Conservation (phyloP, 768 basidiomycete genomes). For the Russula virescens region DNA sequence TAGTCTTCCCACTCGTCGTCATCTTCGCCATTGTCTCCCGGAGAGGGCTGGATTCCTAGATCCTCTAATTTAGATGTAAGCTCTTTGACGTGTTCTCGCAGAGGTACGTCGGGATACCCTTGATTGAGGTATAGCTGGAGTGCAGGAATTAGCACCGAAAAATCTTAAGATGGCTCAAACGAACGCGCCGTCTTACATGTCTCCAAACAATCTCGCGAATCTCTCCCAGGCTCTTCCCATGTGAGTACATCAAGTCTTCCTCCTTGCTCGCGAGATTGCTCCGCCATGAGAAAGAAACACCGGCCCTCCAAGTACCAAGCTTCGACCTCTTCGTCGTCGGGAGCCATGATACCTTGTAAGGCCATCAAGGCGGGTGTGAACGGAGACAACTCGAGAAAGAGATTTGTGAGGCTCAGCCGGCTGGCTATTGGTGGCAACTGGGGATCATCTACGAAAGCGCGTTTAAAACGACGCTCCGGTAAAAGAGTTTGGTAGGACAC, state of each 20-base stretch:
- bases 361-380: slow-evolving; percentile 70
- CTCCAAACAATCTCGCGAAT: slow-evolving; percentile 75
- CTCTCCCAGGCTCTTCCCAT: slow-evolving; percentile 74
- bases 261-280: slow-evolving; percentile 56
- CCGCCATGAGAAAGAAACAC: slow-evolving; percentile 83
- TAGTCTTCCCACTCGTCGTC: slow-evolving; percentile 57
- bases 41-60: slow-evolving; percentile 58
- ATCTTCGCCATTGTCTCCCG: slow-evolving; percentile 49
- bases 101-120: slow-evolving; percentile 66
- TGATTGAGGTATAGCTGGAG: slow-evolving; percentile 65
- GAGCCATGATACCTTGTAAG: slow-evolving; percentile 69
- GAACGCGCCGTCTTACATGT: slow-evolving; percentile 68
- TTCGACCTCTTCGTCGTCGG: slow-evolving; percentile 83
- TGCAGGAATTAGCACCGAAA: background rate
- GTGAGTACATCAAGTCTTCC: slow-evolving; percentile 43
- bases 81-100: slow-evolving; percentile 72
- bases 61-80: slow-evolving; percentile 62
- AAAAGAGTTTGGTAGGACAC: slow-evolving; percentile 15
- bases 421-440: slow-evolving; percentile 65
- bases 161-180: background rate
- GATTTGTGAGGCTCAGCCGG: slow-evolving; percentile 67
- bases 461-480: background rate
- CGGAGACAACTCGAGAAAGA: slow-evolving; percentile 71
- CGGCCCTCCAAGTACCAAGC: slow-evolving; percentile 95
- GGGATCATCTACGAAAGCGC: slow-evolving; percentile 47